Evolutionary conservation across 768 basidiomycete species (phyloP).

Genomic region (Auriscalpium vulgare): DNA sequence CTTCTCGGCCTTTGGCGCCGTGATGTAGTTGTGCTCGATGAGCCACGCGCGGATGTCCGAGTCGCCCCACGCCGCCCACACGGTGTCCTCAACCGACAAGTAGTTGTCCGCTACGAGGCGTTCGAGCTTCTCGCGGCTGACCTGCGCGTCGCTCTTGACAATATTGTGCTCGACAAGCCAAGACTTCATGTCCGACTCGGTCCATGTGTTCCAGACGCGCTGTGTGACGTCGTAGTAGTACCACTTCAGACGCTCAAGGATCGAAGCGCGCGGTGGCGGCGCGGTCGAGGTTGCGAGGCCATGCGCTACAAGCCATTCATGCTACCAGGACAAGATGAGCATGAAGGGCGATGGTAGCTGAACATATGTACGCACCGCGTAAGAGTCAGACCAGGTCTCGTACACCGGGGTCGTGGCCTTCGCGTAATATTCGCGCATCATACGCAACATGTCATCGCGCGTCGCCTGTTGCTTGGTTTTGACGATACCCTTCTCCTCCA

Average conservation of each 20-base stretch:
- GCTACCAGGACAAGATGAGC: constrained; percentile 30
- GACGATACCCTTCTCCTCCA: constrained; percentile 67
- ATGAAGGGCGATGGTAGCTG: background rate
- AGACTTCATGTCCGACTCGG: constrained; percentile 62
- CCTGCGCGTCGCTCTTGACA: constrained; percentile 63
- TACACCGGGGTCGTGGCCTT: constrained; percentile 58
- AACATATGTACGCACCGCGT: constrained; percentile 48
- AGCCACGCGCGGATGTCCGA: constrained; percentile 68
- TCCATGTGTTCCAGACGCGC: constrained; percentile 59
- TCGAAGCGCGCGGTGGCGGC: constrained; percentile 43
- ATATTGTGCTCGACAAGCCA: constrained; percentile 76
- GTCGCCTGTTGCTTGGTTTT: constrained; percentile 55
- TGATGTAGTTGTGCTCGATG: constrained; percentile 60
- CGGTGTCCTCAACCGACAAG: constrained; percentile 43
- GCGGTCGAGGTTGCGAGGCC: constrained; percentile 57
- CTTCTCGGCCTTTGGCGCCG: constrained; percentile 34
- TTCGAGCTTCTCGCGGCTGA: constrained; percentile 67
- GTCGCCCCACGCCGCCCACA: constrained; percentile 69
- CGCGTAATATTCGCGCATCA: constrained; percentile 66
- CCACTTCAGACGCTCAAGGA: constrained; percentile 58
- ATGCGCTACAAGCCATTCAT: constrained; percentile 78
- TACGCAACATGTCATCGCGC: constrained; percentile 56
- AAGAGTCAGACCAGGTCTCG: constrained; percentile 81
- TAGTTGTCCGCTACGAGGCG: constrained; percentile 76
- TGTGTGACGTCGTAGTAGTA: constrained; percentile 60